Base-by-base conservation (phyloP, 148 eudicot species). In the Camellia lanceoleosa region DNA sequence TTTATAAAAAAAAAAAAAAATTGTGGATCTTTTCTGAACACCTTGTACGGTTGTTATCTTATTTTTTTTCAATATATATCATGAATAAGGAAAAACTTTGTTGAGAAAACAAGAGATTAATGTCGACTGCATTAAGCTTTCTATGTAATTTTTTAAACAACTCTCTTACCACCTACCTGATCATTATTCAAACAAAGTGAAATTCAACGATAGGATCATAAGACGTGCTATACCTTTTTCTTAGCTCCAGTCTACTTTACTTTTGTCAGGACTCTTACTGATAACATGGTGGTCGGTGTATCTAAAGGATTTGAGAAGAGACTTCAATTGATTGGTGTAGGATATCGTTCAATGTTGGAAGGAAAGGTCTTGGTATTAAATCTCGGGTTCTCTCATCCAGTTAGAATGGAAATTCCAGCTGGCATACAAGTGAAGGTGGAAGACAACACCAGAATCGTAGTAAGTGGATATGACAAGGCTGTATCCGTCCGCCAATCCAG, bases 361-460 rank as follows among this genome's bases (percentile, higher is more conserved):
- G 97, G 93, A 41, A 91, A 85, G 60, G 91, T 88, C 62, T 86
- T 95, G 73, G 92, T 93, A 20, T 81, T 93, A 51, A 91, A 78
- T 88, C 93, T 93, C 0, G 98, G 98, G 63, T 95, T 93, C 83
- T 95, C 97, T 64, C 97, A 95, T 84, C 98, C 92, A 5, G 97
- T 95, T 9, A 88, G 80, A 83, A 93, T 95, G 96, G 51, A 84
- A 52, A 86, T 95, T 65, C 97, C 98, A 16, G 88, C 76, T 16
- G 88, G 92, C 20, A 74, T 93, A 75, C 82, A 81, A 64, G 97
- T 95, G 74, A 95, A 93, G 80, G 92, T 93, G 8, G 97, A 95
- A 87, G 98, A 95, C 16, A 93, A 85, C 88, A 92, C 93, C 23
- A 83, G 87, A 84, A 87, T 95, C 41, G 83, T 76, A 0, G 92